Conservation (phyloP, 345 rosid species). For the Populus nigra region DNA sequence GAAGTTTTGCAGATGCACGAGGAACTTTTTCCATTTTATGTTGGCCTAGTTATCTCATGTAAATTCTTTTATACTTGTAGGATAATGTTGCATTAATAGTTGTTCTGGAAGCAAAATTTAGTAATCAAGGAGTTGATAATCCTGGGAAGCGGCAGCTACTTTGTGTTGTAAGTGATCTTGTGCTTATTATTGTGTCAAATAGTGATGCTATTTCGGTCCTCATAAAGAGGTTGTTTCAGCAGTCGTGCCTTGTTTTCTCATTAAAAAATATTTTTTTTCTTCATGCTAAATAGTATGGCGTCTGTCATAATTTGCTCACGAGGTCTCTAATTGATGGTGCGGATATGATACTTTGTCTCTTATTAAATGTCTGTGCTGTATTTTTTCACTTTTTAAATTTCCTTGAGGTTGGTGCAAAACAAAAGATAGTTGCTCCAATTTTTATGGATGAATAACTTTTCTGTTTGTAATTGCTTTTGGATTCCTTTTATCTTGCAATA, state of each 20-base stretch:
- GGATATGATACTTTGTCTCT: background rate
- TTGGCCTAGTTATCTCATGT: slow-evolving; percentile 11
- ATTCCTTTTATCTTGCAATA: slow-evolving; percentile 19
- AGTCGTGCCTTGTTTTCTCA: background rate
- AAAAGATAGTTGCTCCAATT: background rate
- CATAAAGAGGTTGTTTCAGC: background rate
- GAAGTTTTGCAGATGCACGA: background rate
- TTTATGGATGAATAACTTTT: background rate
- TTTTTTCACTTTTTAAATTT: background rate
- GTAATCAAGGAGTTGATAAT: slow-evolving; percentile 78
- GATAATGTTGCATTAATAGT: slow-evolving; percentile 92
- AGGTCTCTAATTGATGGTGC: slow-evolving; percentile 5
- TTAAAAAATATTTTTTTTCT: background rate
- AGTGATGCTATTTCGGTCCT: background rate
- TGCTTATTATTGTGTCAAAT: background rate
- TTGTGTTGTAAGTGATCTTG: slow-evolving; percentile 71
- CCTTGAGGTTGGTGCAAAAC: background rate
- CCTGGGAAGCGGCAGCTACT: slow-evolving; percentile 90
- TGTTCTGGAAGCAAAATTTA: slow-evolving; percentile 87
- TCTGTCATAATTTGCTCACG: background rate
- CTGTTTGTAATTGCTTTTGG: slow-evolving; percentile 12
- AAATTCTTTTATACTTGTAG: slow-evolving; percentile 35
- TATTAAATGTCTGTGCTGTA: background rate
- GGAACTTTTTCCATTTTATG: background rate
- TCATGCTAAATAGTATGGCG: background rate